Conservation (phyloP, 2,329 filamentous ascomycete genomes). For the Epichloe brachyelytri region DNA sequence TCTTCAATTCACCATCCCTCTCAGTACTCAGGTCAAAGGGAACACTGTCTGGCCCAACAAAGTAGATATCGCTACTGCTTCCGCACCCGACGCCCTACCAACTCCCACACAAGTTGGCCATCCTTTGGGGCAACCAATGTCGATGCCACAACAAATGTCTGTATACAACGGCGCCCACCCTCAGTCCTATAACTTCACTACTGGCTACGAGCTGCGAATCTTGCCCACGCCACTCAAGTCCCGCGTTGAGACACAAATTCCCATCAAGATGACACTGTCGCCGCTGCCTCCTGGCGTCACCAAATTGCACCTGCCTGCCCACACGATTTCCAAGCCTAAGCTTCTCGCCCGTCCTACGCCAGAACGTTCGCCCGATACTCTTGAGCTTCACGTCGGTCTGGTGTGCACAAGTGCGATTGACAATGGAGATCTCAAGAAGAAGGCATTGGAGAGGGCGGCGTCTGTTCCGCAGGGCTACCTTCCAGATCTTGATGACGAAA, state of each 20-base stretch:
- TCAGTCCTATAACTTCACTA: slow-evolving; percentile 18
- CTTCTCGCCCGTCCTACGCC: slow-evolving; percentile 62
- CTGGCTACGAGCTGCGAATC: slow-evolving; percentile 39
- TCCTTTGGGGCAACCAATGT: slow-evolving; percentile 2
- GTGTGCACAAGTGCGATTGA: slow-evolving; percentile 91
- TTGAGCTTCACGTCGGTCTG: slow-evolving; percentile 68
- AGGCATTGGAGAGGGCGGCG: slow-evolving; percentile 49
- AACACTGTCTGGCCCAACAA: slow-evolving; percentile 24
- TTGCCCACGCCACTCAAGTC: slow-evolving; percentile 67
- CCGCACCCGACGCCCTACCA: slow-evolving; percentile 13
- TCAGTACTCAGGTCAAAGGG: slow-evolving; percentile 20
- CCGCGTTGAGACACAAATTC: slow-evolving; percentile 92
- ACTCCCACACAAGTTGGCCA: slow-evolving; percentile 14
- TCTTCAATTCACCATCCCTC: slow-evolving; percentile 37
- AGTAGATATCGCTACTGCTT: slow-evolving; percentile 13
- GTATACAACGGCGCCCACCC: slow-evolving; percentile 13
- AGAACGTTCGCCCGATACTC: slow-evolving; percentile 54
- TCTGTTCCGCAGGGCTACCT: slow-evolving; percentile 25
- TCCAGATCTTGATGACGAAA: slow-evolving; percentile 36
- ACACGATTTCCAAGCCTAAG: slow-evolving; percentile 92
- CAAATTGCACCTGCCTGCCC: slow-evolving; percentile 72
- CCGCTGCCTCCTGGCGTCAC: slow-evolving; percentile 64
- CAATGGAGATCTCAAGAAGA: slow-evolving; percentile 50
- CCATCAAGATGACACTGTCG: slow-evolving; percentile 67
- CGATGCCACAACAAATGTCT: slow-evolving; percentile 16